A percentile compares a stretch with the other conserved stretches of the same genome.
phyloP scores from a whole-genome alignment of 768 basidiomycete species.

The Boletus subparvulus region DNA sequence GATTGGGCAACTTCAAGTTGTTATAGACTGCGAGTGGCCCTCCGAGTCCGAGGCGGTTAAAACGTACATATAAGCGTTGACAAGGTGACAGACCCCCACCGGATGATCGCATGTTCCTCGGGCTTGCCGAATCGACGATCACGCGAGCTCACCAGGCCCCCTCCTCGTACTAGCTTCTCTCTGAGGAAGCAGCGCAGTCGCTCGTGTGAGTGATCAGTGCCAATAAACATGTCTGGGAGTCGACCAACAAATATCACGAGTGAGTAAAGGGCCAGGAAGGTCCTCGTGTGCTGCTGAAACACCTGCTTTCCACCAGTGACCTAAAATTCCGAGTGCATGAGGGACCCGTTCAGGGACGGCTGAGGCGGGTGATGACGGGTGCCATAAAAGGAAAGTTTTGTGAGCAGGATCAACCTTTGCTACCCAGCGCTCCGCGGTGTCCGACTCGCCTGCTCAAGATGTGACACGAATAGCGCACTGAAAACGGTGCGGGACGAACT shows the following conservation, averaged over 20 bases:
- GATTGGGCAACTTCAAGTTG: background rate
- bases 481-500: background rate
- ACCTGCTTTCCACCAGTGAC: background rate
- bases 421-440: constrained; percentile 19
- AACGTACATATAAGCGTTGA: constrained; percentile 2
- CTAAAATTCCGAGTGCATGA: constrained; percentile 7
- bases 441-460: background rate
- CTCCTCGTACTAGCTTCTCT: background rate
- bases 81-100: background rate
- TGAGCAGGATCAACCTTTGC: constrained; percentile 10
- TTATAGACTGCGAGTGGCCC: background rate
- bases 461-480: background rate
- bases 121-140: background rate
- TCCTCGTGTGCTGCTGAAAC: constrained; percentile 20
- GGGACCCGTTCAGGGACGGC: constrained; percentile 27
- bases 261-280: background rate
- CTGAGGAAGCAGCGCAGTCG: background rate
- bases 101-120: background rate
- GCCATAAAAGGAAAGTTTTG: constrained; percentile 10
- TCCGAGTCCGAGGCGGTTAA: background rate
- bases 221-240: background rate
- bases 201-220: background rate
- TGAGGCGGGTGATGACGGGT: constrained; percentile 13
- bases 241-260: background rate
- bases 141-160: constrained; percentile 7